These are phyloP conservation scores for Piromyces sp. DNA, from an alignment of 192 early-diverging fungal species.

Conservation along the genomic window DNA sequence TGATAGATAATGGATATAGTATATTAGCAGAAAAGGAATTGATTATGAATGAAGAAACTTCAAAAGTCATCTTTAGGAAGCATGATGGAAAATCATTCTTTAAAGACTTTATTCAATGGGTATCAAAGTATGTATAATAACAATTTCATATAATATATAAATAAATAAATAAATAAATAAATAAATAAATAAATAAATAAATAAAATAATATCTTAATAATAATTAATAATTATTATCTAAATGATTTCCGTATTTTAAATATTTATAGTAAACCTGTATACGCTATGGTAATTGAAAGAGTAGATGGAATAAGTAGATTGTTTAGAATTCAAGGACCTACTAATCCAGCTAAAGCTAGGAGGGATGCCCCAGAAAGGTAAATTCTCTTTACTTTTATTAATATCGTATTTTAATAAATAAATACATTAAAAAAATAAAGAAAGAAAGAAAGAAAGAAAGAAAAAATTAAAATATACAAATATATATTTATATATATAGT, in stretches of 20 bases:
- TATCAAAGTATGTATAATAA: neutral
- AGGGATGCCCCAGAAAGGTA: slow-evolving; percentile 7
- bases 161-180: neutral
- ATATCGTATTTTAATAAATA: no score
- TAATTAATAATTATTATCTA: no score
- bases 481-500: neutral
- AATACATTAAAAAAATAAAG: no score
- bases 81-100: neutral
- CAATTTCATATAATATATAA: no score
- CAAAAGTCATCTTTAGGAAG: neutral
- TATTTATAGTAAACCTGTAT: slow-evolving; percentile 21
- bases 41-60: neutral
- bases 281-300: slow-evolving; percentile 22
- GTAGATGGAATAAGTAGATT: slow-evolving; percentile 26
- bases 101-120: neutral
- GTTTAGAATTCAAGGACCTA: slow-evolving; percentile 30
- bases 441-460: no score
- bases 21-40: neutral
- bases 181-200: neutral
- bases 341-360: slow-evolving; percentile 14
- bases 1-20: neutral
- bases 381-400: neutral
- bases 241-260: no score
- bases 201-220: no score
- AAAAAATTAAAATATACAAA: no score